Conservation (phyloP, 2,329 filamentous ascomycete genomes). For the Raffaelea arxii region DNA sequence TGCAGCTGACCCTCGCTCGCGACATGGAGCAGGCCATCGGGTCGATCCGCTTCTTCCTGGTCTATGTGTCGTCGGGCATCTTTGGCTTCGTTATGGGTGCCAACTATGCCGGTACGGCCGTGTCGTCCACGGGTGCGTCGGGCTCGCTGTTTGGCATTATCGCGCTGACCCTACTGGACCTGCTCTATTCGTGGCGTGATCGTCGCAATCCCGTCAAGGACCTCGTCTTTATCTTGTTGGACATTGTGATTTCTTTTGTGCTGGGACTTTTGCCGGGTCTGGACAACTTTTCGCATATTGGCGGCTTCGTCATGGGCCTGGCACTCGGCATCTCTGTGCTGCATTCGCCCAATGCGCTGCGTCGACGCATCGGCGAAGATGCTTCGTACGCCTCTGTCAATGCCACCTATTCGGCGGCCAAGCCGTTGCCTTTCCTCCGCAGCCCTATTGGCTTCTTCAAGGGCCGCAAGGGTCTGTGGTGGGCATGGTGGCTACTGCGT, state of each 20-base stretch:
- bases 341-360: conserved; percentile 74
- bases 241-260: conserved; percentile 83
- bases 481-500: conserved; percentile 91
- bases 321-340: conserved; percentile 78
- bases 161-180: conserved; percentile 76
- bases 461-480: conserved; percentile 87
- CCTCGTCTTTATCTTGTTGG: conserved; percentile 75
- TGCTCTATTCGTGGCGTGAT: conserved; percentile 86
- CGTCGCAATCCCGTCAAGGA: conserved; percentile 70
- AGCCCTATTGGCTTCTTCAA: conserved; percentile 75
- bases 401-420: conserved; percentile 31
- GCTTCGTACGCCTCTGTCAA: conserved; percentile 63
- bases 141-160: conserved; percentile 88
- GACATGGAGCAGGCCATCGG: conserved; percentile 93
- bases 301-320: conserved; percentile 87
- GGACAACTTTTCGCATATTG: conserved; percentile 97
- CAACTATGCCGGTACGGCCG: conserved; percentile 76
- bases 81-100: conserved; percentile 94
- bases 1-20: conserved; percentile 79
- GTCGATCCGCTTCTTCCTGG: conserved; percentile 74
- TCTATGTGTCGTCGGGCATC: conserved; percentile 86
- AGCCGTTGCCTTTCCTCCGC: conserved; percentile 45
- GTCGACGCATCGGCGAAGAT: conserved; percentile 62
- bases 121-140: conserved; percentile 81
- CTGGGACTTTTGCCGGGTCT: conserved; percentile 84